A percentile compares a stretch with the other conserved stretches of the same genome.
Evolutionary conservation across 2,329 filamentous ascomycete genomes (phyloP).

Genomic region (Botrytis squamosa): DNA sequence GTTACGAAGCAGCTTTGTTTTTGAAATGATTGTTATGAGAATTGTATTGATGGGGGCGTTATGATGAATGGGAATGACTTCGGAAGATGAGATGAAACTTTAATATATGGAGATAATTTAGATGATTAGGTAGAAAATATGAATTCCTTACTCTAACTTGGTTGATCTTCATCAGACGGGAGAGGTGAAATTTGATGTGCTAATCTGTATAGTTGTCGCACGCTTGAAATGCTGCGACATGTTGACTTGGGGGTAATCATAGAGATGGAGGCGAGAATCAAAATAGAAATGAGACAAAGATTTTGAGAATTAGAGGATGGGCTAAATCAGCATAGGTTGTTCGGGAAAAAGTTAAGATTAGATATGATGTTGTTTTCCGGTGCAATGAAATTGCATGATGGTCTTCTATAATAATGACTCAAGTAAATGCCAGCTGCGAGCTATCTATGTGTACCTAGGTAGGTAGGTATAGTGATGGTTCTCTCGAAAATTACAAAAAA

Average conservation of each 20-base stretch:
- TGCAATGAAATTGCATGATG: neutral
- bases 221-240: neutral
- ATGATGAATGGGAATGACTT: neutral
- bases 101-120: slow-evolving; percentile 7
- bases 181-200: neutral
- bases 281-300: neutral
- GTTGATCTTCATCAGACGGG: neutral
- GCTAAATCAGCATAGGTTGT: neutral
- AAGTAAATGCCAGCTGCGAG: neutral
- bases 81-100: neutral
- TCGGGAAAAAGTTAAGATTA: neutral
- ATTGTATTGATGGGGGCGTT: neutral
- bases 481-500: neutral
- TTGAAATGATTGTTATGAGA: neutral
- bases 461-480: neutral
- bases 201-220: neutral
- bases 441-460: neutral
- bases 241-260: neutral
- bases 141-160: slow-evolving; percentile 10
- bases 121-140: slow-evolving; percentile 4
- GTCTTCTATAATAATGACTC: neutral
- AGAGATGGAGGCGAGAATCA: neutral
- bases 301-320: neutral
- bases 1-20: neutral
- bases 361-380: neutral